Conservation (phyloP, 2,329 filamentous ascomycete genomes). For the Aspergillus pseudoterreus region DNA sequence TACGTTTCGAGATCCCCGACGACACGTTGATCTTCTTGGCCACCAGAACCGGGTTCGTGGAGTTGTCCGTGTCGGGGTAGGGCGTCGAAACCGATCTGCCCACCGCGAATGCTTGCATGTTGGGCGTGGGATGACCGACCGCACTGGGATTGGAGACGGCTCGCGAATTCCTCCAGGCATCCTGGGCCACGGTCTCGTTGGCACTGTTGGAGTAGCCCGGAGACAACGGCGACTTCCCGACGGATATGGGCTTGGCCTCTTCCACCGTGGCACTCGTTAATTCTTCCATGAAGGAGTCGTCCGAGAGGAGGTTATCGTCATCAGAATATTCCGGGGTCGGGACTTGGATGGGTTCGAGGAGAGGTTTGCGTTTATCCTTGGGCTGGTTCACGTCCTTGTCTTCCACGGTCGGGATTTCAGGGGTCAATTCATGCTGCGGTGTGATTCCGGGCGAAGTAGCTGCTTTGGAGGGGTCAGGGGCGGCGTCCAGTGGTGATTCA, state of each 20-base stretch:
- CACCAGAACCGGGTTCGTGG: conserved; percentile 45
- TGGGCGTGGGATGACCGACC: conserved; percentile 21
- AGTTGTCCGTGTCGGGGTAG: conserved; percentile 26
- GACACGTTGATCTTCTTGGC: conserved; percentile 78
- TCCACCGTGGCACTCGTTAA: conserved; percentile 76
- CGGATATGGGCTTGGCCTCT: conserved; percentile 74
- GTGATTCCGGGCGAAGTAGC: conserved; percentile 17
- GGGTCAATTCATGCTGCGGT: conserved; percentile 18
- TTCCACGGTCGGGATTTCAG: conserved; percentile 19
- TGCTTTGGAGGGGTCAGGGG: conserved; percentile 18
- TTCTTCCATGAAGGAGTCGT: conserved; percentile 82
- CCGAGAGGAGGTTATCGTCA: conserved; percentile 44
- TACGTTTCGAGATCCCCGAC: conserved; percentile 87
- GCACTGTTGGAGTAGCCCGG: conserved; percentile 52
- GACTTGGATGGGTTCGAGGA: conserved; percentile 53
- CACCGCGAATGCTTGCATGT: conserved; percentile 28
- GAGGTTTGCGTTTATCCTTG: conserved; percentile 32
- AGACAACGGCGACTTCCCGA: conserved; percentile 78
- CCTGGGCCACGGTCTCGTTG: conserved; percentile 24
- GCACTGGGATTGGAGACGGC: conserved; percentile 39
- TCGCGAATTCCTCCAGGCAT: conserved; percentile 35
- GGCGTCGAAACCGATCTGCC: conserved; percentile 39
- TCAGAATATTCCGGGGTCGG: conserved; percentile 38
- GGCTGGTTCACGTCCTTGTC: conserved; percentile 19
- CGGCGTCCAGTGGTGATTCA: conserved; percentile 13